Base-by-base conservation (phyloP, 768 basidiomycete genomes). In the Russula compacta region DNA sequence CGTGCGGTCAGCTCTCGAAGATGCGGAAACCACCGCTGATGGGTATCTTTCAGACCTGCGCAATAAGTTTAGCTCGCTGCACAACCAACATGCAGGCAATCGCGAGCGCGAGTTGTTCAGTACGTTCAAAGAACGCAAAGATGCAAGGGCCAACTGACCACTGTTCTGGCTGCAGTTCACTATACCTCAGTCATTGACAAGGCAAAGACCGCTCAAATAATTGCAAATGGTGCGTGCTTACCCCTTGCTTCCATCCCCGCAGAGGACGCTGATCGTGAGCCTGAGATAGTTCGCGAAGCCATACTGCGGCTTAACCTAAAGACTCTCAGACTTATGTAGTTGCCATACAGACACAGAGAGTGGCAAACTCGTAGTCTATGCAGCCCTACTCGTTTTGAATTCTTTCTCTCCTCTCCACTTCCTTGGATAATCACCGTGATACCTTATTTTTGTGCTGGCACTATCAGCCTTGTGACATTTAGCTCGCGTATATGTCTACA, bases 121-220 rank as follows among this genome's bases (percentile, higher is more conserved):
- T 90, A 67, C 59, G 85, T 73, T 35, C 17, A 49, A 49, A 24
- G 47, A 46, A 46, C 47, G 47, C 7, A 32, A 47, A 39, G 21
- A 32, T 9, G 21, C 24, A 62, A 39, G 35, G 51, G 35, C 35
- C 36, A 32, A 32, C 50, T 35, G 38, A 39, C 60, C 49, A 39
- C 46, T 53, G 63, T 44, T 59, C 50, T 44, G 47, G 12, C 46
- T 47, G 39, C 64, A 92, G 89, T 88, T 56, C 89, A 92, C 71
- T 77, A 85, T 59, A 92, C 89, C 10, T 81, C 87, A 55, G 89
- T 92, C 52, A 89, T 85, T n/a, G 88, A 92, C 73, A 89, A 86
- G 60, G 79, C 80, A 69, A 77, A 79, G 65, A 92, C 89, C 40
- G 77, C 80, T 42, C 84, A 79, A 15, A 90, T 92, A 68, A 91